Base-by-base conservation (phyloP, 2,329 filamentous ascomycete genomes). In the Cercospora sp. region DNA sequence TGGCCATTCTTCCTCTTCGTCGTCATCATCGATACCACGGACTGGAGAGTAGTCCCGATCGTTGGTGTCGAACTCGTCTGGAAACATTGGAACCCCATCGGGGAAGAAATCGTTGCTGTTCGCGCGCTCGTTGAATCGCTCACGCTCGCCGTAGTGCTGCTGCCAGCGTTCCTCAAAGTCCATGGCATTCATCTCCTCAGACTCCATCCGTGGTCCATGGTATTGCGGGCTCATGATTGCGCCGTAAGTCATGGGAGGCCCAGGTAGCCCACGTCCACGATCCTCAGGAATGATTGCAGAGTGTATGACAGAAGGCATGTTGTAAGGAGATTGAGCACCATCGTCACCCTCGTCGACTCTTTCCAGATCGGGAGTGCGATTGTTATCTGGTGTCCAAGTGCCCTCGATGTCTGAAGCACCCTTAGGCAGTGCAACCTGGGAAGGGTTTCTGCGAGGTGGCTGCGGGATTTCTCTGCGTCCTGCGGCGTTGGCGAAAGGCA, bases 301-400 rank as follows among this genome's bases (percentile, higher is more conserved):
- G 53, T 65, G 62, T 30, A 43, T 28, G 1, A 59, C 62, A 16
- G 62, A 65, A 9, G 66, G 66, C 58, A 63, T 49, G 5, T 64
- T 53, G 58, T 65, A 68, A 53, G 66, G 66, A 24, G 66, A 68
- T n/a, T 65, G 62, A 37, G 40, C 64, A 16, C 58, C 64, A 43
- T 61, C 64, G n/a, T 65, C 63, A 9, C 40, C 26, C 21, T 66
- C 64, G 43, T 61, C 64, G 24, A 66, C 64, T n/a, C 43, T 34
- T 9, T 61, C 55, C 21, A 66, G 32, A 30, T 40, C 24, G 10
- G 64, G 58, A 28, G 51, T 43, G 9, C 34, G 32, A 43, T 55
- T 18, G 16, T 28, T 21, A 4, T 66, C 43, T 18, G 64, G 57
- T 8, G 64, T 53, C 57, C 57, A 66, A 10, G 64, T 66, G 28